Evolutionary conservation across 2,329 filamentous ascomycete species (phyloP), one percentile per base, ranked within the genome.

Genomic region (Colletotrichum sp.): DNA sequence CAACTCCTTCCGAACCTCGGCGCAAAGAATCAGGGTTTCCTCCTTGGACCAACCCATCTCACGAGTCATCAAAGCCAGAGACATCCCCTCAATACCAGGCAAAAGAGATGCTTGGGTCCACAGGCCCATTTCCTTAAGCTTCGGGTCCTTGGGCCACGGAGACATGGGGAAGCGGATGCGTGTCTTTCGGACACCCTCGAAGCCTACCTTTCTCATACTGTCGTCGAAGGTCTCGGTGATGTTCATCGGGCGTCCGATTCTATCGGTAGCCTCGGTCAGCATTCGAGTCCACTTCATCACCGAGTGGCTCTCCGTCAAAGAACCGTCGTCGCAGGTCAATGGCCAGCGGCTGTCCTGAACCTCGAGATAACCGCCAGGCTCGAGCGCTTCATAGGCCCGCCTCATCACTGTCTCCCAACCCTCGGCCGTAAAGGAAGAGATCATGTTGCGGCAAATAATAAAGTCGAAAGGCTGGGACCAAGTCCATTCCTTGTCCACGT

Each of bases 51-150:
- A 84, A 8, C 79, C 80, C 34, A 83, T 79, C 3, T 77, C 79
- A 27, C 82, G 80, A 3, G 83, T 83, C 72, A 84, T 82, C 12
- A 84, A 66, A 5, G 81, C 80, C 72, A 85, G 80, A 12, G 79
- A 80, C 72, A 84, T 78, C 8, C 78, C 83, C 49, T 83, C 80
- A 9, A 83, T 49, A 8, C 78, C 79, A 2, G 72, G 75, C 8
- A 79, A 30, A 19, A 80, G 29, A 0, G 65, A 64, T 2, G 74
- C 55, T 8, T 73, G 70, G 6, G 65, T 64, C 79, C 83, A 84
- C n/a, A 69, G 57, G 12, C 85, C 84, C 6, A 85, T 76, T 72
- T 84, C 80, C 76, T 85, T 86, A 66, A 83, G 78, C 64, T 80
- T 78, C 15, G 70, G 65, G 62, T 84, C 82, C 59, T 80, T 81